phyloP scores from a whole-genome alignment of 305 asterid species.

The Petunia hybrid region DNA sequence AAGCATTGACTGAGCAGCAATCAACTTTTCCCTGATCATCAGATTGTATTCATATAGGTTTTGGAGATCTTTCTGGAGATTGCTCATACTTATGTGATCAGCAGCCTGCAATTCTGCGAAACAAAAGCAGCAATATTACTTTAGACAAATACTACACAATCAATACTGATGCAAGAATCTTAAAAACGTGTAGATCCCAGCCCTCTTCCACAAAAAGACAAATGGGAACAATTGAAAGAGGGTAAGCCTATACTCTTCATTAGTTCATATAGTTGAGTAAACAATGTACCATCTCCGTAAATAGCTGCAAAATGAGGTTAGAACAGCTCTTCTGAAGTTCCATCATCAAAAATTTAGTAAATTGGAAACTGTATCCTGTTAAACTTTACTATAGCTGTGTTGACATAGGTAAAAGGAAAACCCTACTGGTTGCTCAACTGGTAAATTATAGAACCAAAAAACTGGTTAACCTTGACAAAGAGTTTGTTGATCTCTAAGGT shows the following conservation, averaged over 20 bases:
- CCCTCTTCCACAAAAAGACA: not conserved
- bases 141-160: not conserved
- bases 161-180: not conserved
- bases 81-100: slow-evolving; percentile 49
- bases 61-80: slow-evolving; percentile 64
- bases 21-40: slow-evolving; percentile 58
- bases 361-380: not conserved
- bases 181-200: not conserved
- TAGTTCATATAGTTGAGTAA: slow-evolving; percentile 13
- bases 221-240: not conserved
- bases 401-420: not conserved
- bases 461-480: not conserved
- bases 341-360: not conserved
- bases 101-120: slow-evolving; percentile 51
- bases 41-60: slow-evolving; percentile 60
- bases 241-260: not conserved
- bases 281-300: not conserved
- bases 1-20: slow-evolving; percentile 48
- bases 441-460: not conserved
- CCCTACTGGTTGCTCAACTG: slow-evolving; percentile 18
- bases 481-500: not conserved
- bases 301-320: not conserved
- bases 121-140: slow-evolving; percentile 7
- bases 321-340: slow-evolving; percentile 4
- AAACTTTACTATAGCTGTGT: not conserved